phyloP scores from a whole-genome alignment of 257 asterid genomes.

The Salvia rosmarinus region DNA sequence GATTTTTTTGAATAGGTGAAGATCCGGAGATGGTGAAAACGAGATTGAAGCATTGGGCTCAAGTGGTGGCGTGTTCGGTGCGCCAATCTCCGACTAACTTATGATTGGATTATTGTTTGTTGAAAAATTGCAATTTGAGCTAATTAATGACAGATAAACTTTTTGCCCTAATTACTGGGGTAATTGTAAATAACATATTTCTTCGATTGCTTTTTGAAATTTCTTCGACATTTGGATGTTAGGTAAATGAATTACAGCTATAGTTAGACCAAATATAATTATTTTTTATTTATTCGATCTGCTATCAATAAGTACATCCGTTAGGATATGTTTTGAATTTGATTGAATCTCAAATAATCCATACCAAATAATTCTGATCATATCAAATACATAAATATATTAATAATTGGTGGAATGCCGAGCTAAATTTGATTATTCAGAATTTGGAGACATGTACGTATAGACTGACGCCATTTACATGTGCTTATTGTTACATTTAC shows the following conservation, averaged over 20 bases:
- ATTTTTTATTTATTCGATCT: not conserved
- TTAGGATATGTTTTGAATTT: not conserved
- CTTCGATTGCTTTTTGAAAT: conserved; percentile 16
- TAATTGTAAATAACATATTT: conserved; percentile 27
- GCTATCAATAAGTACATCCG: too few relatives aligned
- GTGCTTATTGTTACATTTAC: not conserved
- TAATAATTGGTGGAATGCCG: not conserved
- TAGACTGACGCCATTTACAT: not conserved
- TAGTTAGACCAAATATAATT: not conserved
- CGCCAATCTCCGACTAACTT: conserved; percentile 45
- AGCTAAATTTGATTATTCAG: not conserved
- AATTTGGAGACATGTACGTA: not conserved
- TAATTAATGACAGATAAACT: not conserved
- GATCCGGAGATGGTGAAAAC: conserved; percentile 60
- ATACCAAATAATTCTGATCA: too few relatives aligned
- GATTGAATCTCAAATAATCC: not conserved
- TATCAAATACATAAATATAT: too few relatives aligned
- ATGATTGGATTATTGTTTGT: conserved; percentile 32
- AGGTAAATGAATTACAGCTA: not conserved
- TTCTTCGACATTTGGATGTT: not conserved
- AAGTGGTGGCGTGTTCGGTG: conserved; percentile 73
- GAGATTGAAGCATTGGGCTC: conserved; percentile 78
- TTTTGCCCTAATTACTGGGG: conserved; percentile 38
- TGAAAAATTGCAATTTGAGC: conserved; percentile 29
- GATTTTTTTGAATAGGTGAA: conserved; percentile 44